phyloP scores from a whole-genome alignment of 148 eudicot genomes.

The Hydrangea macrophylla region DNA sequence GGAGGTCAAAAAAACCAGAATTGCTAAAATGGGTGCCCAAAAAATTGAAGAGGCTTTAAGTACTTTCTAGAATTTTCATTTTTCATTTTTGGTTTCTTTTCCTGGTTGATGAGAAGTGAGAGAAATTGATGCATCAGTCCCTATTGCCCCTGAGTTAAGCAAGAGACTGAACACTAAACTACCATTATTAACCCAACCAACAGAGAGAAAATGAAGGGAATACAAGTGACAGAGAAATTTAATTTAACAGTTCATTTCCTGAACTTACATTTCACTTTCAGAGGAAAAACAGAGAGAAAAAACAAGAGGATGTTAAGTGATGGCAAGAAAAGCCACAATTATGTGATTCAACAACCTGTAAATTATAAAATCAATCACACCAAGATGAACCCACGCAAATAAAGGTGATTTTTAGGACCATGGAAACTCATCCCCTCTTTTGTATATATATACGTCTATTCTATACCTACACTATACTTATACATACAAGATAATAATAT shows the following conservation, averaged over 20 bases:
- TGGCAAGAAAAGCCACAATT: conserved; percentile 26
- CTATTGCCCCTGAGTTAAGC: conserved; percentile 10
- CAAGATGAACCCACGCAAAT: conserved; percentile 37
- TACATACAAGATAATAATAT: neutral
- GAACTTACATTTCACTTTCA: neutral
- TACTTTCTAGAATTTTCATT: neutral
- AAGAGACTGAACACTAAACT: neutral
- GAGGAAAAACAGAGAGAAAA: conserved; percentile 3
- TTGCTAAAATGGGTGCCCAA: neutral
- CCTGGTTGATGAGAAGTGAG: neutral
- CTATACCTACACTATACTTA: no score
- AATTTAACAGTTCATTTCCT: neutral
- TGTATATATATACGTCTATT: neutral
- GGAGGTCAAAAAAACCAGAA: neutral
- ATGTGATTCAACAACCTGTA: conserved; percentile 49
- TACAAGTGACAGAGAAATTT: neutral
- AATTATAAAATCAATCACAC: conserved; percentile 40
- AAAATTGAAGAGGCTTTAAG: neutral
- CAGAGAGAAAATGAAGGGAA: neutral
- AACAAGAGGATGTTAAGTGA: conserved; percentile 27
- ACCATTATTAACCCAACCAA: neutral
- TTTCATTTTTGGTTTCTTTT: neutral
- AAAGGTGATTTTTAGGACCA: conserved; percentile 29
- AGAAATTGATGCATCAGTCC: neutral
- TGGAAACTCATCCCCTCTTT: conserved; percentile 1